A percentile compares a stretch with the other conserved stretches of the same genome.
Evolutionary conservation across 345 rosid species (phyloP).

Genomic region (Trapa incisa): DNA sequence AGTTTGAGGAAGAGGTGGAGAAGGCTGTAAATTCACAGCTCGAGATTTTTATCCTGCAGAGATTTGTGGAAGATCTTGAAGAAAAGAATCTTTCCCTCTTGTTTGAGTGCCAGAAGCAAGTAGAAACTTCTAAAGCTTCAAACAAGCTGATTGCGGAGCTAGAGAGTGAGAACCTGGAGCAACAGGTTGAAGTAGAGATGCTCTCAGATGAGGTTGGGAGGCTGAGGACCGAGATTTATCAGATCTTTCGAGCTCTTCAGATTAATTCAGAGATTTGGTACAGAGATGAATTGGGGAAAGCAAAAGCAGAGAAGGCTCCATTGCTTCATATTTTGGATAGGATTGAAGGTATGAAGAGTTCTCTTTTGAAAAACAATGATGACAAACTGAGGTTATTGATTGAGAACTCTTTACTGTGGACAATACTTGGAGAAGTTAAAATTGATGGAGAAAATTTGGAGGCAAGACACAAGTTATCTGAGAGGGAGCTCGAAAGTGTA

Average conservation of each 20-base stretch:
- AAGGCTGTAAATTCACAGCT: slow-evolving; percentile 71
- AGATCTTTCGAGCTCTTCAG: slow-evolving; percentile 59
- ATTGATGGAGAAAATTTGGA: slow-evolving; percentile 32
- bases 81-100: slow-evolving; percentile 52
- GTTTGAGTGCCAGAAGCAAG: slow-evolving; percentile 59
- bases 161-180: slow-evolving; percentile 75
- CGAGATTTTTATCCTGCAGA: slow-evolving; percentile 67
- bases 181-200: slow-evolving; percentile 53
- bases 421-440: slow-evolving; percentile 39
- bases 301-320: slow-evolving; percentile 26
- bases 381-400: slow-evolving; percentile 50
- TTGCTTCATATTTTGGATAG: slow-evolving; percentile 38
- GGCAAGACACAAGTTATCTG: slow-evolving; percentile 31
- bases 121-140: slow-evolving; percentile 56
- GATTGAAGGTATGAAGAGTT: slow-evolving; percentile 43
- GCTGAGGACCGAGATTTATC: slow-evolving; percentile 47
- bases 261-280: slow-evolving; percentile 26
- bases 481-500: slow-evolving; percentile 27
- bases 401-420: slow-evolving; percentile 62
- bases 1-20: slow-evolving; percentile 82
- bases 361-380: slow-evolving; percentile 34
- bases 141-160: slow-evolving; percentile 57
- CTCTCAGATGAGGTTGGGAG: slow-evolving; percentile 54
- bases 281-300: slow-evolving; percentile 17
- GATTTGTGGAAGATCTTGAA: slow-evolving; percentile 59